Base-by-base conservation (phyloP, 1,284 basidiomycete genomes). In the Boletus chippewaensis region DNA sequence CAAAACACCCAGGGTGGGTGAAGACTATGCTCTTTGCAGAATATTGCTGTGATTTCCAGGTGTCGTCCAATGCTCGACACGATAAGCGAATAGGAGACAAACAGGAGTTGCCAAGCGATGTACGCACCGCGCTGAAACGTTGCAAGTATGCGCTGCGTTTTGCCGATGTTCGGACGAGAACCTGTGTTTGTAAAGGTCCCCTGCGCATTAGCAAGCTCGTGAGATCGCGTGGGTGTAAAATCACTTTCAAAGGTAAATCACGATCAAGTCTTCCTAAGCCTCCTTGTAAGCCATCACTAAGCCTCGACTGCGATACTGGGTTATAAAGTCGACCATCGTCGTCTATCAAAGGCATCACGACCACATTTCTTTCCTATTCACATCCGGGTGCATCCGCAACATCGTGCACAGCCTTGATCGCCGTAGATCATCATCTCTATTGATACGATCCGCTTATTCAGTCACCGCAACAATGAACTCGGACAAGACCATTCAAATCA, bases 401-500 rank as follows among this genome's bases (percentile, higher is more conserved):
- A 35, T 43, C 41, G n/a, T 31, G 22, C 46, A 50, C 32, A 50
- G 38, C 42, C 18, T 15, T 28, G 12, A 39, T 47, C 29, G 36
- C 26, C 40, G 24, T 13, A 55, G 5, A 47, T 10, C 54, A 20
- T 0, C 47, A 34, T 29, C 31, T 16, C n/a, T 16, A 35, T 39
- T 52, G 16, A 7, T 16, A 22, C 60, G 45, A 38, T 43, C 50
- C 22, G n/a, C 35, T 36, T 20, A 5, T 34, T 46, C 57, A 49
- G 4, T 6, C 26, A 35, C 49, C 28, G 12, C 28, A 4, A 55
- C 16, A 5, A 64, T 64, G 66, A 47, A 3, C 15, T 48, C 52
- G 1, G 43, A 26, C 45, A 55, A 53, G 22, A 26, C 12, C 10
- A 42, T 81, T 58, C 74, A 74, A 54, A 74, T 86, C 45, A 52